Percentiles rank a stretch among this genome's conserved stretches.
These are phyloP conservation scores for Mortierella antarctica DNA, from an alignment of 192 early-diverging fungal species.

Conservation along the genomic window DNA sequence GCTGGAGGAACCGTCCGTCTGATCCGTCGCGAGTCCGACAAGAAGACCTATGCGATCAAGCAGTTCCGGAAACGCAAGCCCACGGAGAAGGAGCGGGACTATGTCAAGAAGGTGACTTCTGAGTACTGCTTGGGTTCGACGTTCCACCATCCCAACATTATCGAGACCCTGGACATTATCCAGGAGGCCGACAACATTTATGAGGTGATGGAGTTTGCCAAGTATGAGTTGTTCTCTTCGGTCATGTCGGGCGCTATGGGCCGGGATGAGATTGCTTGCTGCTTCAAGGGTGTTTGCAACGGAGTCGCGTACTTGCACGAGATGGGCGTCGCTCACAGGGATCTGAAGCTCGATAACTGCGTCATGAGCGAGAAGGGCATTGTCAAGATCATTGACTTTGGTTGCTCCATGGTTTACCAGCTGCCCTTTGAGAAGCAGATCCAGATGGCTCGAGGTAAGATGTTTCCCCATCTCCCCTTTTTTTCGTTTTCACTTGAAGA, in stretches of 20 bases:
- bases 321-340: conserved; percentile 93
- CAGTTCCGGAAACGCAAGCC: conserved; percentile 78
- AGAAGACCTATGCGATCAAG: conserved; percentile 80
- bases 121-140: conserved; percentile 87
- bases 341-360: conserved; percentile 93
- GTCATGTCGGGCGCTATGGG: conserved; percentile 82
- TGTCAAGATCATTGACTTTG: conserved; percentile 97
- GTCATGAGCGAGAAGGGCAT: conserved; percentile 78
- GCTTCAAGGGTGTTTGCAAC: conserved; percentile 84
- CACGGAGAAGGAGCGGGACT: conserved; percentile 77
- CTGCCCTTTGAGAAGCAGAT: conserved; percentile 79
- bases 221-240: conserved; percentile 86
- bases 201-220: conserved; percentile 93
- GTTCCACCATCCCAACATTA: conserved; percentile 80
- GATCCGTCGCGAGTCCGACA: conserved; percentile 68
- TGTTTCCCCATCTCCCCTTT: conserved; percentile 38
- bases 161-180: conserved; percentile 82
- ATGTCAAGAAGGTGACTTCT: conserved; percentile 84
- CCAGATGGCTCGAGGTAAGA: conserved; percentile 56
- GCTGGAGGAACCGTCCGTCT: conserved; percentile 80
- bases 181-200: conserved; percentile 73
- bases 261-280: conserved; percentile 85
- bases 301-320: conserved; percentile 90
- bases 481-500: conserved; percentile 51
- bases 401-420: conserved; percentile 89